A percentile compares a stretch with the other conserved stretches of the same genome.
Evolutionary conservation across 1,284 basidiomycete species (phyloP).

Genomic region (Malassezia sp.): DNA sequence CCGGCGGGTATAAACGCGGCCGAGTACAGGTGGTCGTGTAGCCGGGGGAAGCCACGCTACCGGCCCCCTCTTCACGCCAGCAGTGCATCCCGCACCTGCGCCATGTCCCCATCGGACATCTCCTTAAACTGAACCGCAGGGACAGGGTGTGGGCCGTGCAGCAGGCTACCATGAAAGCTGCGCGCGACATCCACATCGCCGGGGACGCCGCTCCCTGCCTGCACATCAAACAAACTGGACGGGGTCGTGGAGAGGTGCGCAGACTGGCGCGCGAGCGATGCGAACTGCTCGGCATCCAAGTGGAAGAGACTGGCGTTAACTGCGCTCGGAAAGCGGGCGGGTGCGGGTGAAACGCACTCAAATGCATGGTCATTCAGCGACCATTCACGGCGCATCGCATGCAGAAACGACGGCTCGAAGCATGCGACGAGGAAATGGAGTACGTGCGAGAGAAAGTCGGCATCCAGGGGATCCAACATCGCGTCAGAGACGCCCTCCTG

Average conservation of each 20-base stretch:
- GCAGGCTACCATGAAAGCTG: not conserved
- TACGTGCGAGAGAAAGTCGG: not conserved
- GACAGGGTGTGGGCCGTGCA: not conserved
- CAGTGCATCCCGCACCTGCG: not conserved
- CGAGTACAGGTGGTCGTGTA: no score
- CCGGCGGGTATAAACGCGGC: no score
- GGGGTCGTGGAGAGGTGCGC: conserved; percentile 4
- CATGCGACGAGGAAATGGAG: not conserved
- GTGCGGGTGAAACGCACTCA: not conserved
- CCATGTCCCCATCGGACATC: not conserved
- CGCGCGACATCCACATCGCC: conserved; percentile 6
- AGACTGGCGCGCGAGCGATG: conserved; percentile 6
- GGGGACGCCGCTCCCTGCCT: conserved; percentile 11
- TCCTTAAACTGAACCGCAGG: conserved; percentile 3
- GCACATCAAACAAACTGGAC: conserved; percentile 4
- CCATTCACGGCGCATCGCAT: not conserved
- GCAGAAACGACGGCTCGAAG: not conserved
- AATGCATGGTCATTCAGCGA: conserved; percentile 6
- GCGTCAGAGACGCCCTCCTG: not conserved
- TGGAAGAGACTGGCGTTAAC: conserved; percentile 3
- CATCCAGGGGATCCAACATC: not conserved
- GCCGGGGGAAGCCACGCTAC: no score
- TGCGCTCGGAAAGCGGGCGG: no score
- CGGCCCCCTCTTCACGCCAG: not conserved
- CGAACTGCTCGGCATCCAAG: conserved; percentile 1